Base-by-base conservation (phyloP, 2,329 filamentous ascomycete genomes). In the Ceratocystis albifundus region DNA sequence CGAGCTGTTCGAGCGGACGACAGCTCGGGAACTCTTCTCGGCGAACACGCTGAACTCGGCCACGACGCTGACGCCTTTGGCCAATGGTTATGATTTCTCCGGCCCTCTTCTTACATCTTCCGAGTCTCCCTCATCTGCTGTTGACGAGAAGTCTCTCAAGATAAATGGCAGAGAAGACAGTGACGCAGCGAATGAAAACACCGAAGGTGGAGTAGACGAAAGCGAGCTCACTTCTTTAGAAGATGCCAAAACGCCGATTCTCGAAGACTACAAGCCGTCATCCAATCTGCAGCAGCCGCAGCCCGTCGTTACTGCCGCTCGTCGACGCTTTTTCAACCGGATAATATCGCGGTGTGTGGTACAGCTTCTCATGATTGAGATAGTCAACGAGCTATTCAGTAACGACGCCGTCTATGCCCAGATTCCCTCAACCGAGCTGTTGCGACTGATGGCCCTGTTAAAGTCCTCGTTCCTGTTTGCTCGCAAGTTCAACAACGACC, bases 301-400 rank as follows among this genome's bases (percentile, higher is more conserved):
- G 0, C 83, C 96, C 4, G 89, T 95, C 0, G 93, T 99, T 4
- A 97, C 94, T 0, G 90, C 91, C 1, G 91, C 94, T 0, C 88
- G 94, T 30, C 85, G 94, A 45, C 88, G 92, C 64, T 96, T 96
- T 79, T 99, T 99, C 82, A 99, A 99, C 77, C 89, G 93, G 71
- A 99, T 99, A 75, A 99, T 99, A 76, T 96, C 93, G 15, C 93
- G 95, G 70, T 99, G 94, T 74, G 95, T 99, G 3, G 80, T 99
- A 7, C 95, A 99, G 75, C 84, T 99, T 1, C 85, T 99, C 70
- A 99, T 99, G 91, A 99, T 99, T 71, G 95, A 99, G 76, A 99
- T 95, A 0, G 95, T 99, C 53, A 95, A 96, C 72, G 95, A 99
- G 76, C 85, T 99, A 62, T 99, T 99, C 79, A 95, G 91, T 71